phyloP scores from a whole-genome alignment of 306 rosid genomes.

The Hippophae rhamnoides region DNA sequence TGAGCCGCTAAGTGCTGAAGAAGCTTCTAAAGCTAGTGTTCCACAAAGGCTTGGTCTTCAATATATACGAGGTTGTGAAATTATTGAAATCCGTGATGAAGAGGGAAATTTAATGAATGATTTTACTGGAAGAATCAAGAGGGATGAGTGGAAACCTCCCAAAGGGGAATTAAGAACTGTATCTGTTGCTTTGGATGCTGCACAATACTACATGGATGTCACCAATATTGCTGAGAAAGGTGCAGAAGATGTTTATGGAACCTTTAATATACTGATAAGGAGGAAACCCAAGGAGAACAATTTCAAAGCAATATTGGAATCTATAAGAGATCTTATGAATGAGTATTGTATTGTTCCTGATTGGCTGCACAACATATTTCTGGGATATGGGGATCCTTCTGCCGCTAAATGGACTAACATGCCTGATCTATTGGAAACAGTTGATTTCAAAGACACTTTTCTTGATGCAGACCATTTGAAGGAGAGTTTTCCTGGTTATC shows the following conservation, averaged over 20 bases:
- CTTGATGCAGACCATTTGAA: slow-evolving; percentile 72
- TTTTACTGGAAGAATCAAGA: slow-evolving; percentile 81
- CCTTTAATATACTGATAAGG: slow-evolving; percentile 86
- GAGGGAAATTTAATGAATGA: slow-evolving; percentile 95
- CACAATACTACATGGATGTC: slow-evolving; percentile 98
- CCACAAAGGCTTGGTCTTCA: slow-evolving; percentile 95
- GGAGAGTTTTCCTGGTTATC: slow-evolving; percentile 56
- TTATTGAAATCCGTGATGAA: slow-evolving; percentile 86
- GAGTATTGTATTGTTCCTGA: slow-evolving; percentile 96
- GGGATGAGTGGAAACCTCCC: slow-evolving; percentile 99
- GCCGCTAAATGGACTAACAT: slow-evolving; percentile 97
- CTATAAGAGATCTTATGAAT: slow-evolving; percentile 94
- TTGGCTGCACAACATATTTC: slow-evolving; percentile 82
- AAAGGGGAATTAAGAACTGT: slow-evolving; percentile 94
- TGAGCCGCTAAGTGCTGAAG: slow-evolving; percentile 86
- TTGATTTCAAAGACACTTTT: slow-evolving; percentile 95
- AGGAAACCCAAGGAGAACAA: slow-evolving; percentile 98
- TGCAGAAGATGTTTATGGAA: slow-evolving; percentile 83
- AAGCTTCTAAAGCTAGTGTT: slow-evolving; percentile 77
- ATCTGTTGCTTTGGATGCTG: slow-evolving; percentile 91
- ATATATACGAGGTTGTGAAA: slow-evolving; percentile 86
- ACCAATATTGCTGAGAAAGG: slow-evolving; percentile 83
- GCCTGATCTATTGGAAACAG: slow-evolving; percentile 83
- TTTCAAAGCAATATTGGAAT: slow-evolving; percentile 92
- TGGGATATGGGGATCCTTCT: slow-evolving; percentile 95